Evolutionary conservation across 129 eudicot genomes (phyloP), one percentile per base, ranked within the genome.

Genomic region (Escallonia herrerae): DNA sequence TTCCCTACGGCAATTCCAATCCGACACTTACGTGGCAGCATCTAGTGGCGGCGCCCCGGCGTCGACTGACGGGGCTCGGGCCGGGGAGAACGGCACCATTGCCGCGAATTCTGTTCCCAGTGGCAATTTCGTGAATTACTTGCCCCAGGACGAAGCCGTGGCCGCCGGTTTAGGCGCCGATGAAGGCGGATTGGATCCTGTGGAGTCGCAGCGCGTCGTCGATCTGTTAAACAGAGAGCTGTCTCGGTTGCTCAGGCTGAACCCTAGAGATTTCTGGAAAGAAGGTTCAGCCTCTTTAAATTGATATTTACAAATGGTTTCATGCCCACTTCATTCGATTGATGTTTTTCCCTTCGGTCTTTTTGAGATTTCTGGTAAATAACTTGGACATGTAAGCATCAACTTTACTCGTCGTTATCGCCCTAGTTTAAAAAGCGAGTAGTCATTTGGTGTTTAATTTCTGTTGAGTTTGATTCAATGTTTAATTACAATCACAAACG

Each of bases 91-190:
- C 8, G 71, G 72, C 60, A 70, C 72, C 43, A 60, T 78, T 75
- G 77, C 65, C 15, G n/a, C 73, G 12, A 66, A 11, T 13, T 63
- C 37, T 15, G 11, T 14, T 44, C 61, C 47, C 0, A 39, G 62
- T 45, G 90, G 88, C 54, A 83, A 66, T 66, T 90, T 86, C 53
- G 83, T 90, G 10, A 76, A 67, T 81, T 90, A 90, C 70, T 80
- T 94, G 81, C 97, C 99, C 1, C 99, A 93, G 64, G 99, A 93
- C 56, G 99, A 94, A 72, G 99, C 99, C 5, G 95, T 94, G 67
- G 99, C 99, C 7, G 71, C 89, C 0, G 99, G 99, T 51, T 74
- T 86, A 4, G 89, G 96, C 4, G 83, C 85, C 43, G 87, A 86
- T 64, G 95, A 89, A 40, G 99, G 99, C 4, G 99, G 81, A 44